Evolutionary conservation across 164 flowering plant genomes (phyloP), one percentile per base, ranked within the genome.

Genomic region (Nymphaea colorata): DNA sequence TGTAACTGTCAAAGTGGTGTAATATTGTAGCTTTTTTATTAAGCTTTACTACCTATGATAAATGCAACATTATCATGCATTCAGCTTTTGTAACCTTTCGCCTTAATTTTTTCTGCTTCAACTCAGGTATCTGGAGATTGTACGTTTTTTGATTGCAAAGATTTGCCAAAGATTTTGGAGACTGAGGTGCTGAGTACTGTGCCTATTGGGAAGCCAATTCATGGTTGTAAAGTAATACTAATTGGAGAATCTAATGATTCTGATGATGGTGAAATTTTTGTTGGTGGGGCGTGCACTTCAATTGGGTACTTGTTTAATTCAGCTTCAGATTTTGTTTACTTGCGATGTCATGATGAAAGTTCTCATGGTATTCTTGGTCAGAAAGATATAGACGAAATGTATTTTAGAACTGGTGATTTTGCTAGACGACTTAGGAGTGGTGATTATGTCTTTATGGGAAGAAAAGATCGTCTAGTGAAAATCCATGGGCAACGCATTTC

Each of bases 81-180:
- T 25, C 36, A 25, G 36, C 63, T 61, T 5, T 5, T 16, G n/a
- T 25, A 5, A 16, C 15, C 41, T 5, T 61, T 5, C 2, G n/a
- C 63, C 17, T 61, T 61, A 5, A 61, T n/a, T 61, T n/a, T 61
- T 25, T 16, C 6, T 61, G 63, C 63, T 61, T 16, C 6, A 16
- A 61, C 66, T 71, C 69, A 91, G 98, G 96, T 91, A 41, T 83
- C 97, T 64, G 98, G 98, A 42, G 98, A 94, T 73, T 94, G 98
- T 72, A 84, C 87, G 59, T 94, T 85, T 79, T 94, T 94, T 83
- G 93, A 94, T 73, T 94, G 96, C 85, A 84, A 78, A 74, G 81
- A 74, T 70, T 76, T 94, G 81, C 84, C 88, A 3, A 55, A 3
- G 69, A 77, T 94, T 61, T 79, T 91, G 70, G 85, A 86, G 77